Base-by-base conservation (phyloP, 1,284 basidiomycete species). In the Xerocomus nothofagi region DNA sequence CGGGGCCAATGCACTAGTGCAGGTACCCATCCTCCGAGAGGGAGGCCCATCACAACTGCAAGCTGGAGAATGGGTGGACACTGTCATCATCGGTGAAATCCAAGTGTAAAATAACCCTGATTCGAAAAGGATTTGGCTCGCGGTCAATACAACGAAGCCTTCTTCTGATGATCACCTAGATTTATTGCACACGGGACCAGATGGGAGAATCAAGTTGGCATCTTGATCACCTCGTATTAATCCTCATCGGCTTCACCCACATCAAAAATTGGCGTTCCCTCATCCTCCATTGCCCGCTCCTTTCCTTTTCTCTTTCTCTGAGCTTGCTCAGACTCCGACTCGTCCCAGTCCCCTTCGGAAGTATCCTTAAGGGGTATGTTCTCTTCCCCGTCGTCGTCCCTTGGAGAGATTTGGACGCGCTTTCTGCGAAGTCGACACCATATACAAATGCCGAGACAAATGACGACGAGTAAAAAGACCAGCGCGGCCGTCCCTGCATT, bases 401-500 rank as follows among this genome's bases (percentile, higher is more conserved):
- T 54, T 21, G 56, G 59, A 26, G 74, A 69, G 17, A 81, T 61
- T 50, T 72, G 74, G 23, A 83, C 60, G 47, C 62, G 60, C 52
- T 76, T 69, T 53, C 71, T 73, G 41, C 81, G 73, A 10, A 88
- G 78, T 18, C 78, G 68, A 69, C 82, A 86, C 78, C 87, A 89
- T 48, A 93, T 69, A 68, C 87, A 91, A 15, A 77, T 69, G 0
- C 83, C 91, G 36, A 94, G 78, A n/a, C 76, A 78, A 10, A 85
- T 65, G 21, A 80, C 77, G 52, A 97, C 79, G 39, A 97, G 70
- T 4, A 91, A 64, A 32, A 98, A 76, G 27, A 97, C 83, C 21
- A 96, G 73, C 2, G 90, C 85, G 1, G 89, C 89, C 0, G 91
- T 93, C 10, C 91, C 91, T 18, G 92, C 89, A 57, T 97, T 96